Evolutionary conservation across 768 basidiomycete species (phyloP).

Genomic region (Boletus reticuloceps): DNA sequence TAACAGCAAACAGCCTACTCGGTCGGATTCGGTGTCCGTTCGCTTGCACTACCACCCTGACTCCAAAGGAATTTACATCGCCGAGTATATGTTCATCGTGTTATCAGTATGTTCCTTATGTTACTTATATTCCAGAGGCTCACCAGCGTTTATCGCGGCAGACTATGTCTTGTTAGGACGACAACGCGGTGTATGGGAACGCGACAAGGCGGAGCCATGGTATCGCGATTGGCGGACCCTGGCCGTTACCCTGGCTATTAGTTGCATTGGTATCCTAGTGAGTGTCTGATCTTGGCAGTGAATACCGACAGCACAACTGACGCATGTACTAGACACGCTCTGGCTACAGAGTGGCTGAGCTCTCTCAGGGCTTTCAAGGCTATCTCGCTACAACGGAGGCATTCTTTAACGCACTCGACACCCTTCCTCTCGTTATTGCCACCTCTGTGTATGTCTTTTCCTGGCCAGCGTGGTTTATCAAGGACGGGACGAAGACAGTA

Average conservation of each 20-base stretch:
- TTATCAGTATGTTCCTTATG: slow-evolving; percentile 39
- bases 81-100: slow-evolving; percentile 58
- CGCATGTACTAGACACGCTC: slow-evolving; percentile 53
- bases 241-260: too few relatives aligned
- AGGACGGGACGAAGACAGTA: background rate
- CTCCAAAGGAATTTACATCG: slow-evolving; percentile 50
- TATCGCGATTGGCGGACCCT: too few relatives aligned
- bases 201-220: too few relatives aligned
- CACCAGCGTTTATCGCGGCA: slow-evolving; percentile 60
- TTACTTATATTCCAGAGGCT: slow-evolving; percentile 8
- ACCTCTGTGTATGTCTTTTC: slow-evolving; percentile 53
- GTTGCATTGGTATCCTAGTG: too few relatives aligned
- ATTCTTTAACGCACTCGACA: slow-evolving; percentile 67
- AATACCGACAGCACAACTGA: background rate
- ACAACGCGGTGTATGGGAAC: slow-evolving; percentile 35
- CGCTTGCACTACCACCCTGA: slow-evolving; percentile 52
- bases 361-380: slow-evolving; percentile 61
- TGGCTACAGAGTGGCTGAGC: slow-evolving; percentile 56
- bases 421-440: slow-evolving; percentile 63
- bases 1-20: slow-evolving; percentile 45
- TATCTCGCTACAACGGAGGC: slow-evolving; percentile 54
- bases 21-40: slow-evolving; percentile 57
- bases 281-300: too few relatives aligned
- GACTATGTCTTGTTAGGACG: slow-evolving; percentile 69
- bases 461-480: slow-evolving; percentile 64